These are phyloP conservation scores for Solanum pimpinellifolium DNA, from an alignment of 257 asterid genomes.

Conservation along the genomic window DNA sequence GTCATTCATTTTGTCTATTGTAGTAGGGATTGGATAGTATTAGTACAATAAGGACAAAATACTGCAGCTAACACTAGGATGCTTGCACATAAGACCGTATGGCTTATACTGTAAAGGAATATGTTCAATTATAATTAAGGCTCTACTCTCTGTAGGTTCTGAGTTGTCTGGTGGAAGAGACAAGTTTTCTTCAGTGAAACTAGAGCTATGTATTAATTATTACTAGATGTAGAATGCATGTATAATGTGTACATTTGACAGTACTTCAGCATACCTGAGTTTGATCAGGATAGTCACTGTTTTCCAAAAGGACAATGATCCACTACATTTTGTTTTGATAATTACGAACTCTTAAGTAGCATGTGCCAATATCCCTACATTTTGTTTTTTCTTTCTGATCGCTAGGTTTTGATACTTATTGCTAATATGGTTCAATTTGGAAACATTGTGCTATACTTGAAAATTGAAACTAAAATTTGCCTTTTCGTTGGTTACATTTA, in stretches of 20 bases:
- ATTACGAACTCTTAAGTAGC: background rate
- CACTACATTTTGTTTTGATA: background rate
- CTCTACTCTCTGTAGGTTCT: background rate
- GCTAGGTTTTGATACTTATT: background rate
- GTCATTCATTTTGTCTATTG: background rate
- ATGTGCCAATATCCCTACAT: background rate
- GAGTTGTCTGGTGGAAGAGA: background rate
- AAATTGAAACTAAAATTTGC: background rate
- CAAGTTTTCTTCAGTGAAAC: background rate
- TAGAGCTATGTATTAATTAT: background rate
- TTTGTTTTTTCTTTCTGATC: background rate
- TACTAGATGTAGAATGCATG: background rate
- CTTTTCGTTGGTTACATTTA: background rate
- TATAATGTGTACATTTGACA: background rate
- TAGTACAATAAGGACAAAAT: background rate
- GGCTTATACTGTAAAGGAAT: background rate
- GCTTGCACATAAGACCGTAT: background rate
- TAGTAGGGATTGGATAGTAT: background rate
- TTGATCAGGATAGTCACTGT: background rate
- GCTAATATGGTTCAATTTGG: background rate
- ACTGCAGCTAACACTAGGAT: background rate
- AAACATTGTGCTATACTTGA: background rate
- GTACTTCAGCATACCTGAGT: background rate
- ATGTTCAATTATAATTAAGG: background rate
- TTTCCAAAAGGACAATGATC: background rate